Base-by-base conservation (phyloP, 169 alveolate genomes). In the Plasmodium fragile region DNA sequence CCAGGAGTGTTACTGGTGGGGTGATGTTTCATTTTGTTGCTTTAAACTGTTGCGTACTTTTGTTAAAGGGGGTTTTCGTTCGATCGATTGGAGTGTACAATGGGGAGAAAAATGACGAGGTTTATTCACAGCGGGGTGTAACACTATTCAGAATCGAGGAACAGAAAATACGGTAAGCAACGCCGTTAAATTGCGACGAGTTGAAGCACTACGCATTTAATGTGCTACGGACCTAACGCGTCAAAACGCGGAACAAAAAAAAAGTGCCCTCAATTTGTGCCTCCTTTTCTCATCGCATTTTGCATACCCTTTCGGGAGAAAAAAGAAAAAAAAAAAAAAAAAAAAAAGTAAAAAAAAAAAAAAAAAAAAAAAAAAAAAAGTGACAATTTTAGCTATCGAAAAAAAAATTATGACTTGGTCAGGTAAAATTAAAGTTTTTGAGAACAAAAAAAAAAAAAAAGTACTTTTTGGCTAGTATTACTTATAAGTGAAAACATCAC, bases 331-430 rank as follows among this genome's bases (percentile, higher is more conserved):
- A 72, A 10, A 73, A 28, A 73, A 43, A 25, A 16, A 5, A 73
- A 73, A 34, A 73, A 71, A 71, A 71, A n/a, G n/a, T n/a, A n/a
- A 30, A 71, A 71, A 71, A 71, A 34, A 73, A 73, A 30, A 3
- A 6, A 73, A 73, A 73, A 10, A 30, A 30, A 25, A 8, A 11
- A 28, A 25, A n/a, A 73, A n/a, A 73, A 73, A 30, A 5, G 32
- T 34, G 36, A 73, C 75, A 65, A 28, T 65, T 65, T 22, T 65
- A 65, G 34, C 36, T 16, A 65, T 22, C 22, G 41, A 65, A 22
- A 28, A 25, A 65, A 65, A 65, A 18, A 65, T 65, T 65, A 22
- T 65, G 75, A 65, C 75, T 22, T 65, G 39, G 75, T 65, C 75
- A 22, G 75, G 75, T n/a, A 65, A 65, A 65, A 65, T 25, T 65